These are phyloP conservation scores for Lathyrus tuberosus DNA, from an alignment of 306 rosid species.

Conservation along the genomic window DNA sequence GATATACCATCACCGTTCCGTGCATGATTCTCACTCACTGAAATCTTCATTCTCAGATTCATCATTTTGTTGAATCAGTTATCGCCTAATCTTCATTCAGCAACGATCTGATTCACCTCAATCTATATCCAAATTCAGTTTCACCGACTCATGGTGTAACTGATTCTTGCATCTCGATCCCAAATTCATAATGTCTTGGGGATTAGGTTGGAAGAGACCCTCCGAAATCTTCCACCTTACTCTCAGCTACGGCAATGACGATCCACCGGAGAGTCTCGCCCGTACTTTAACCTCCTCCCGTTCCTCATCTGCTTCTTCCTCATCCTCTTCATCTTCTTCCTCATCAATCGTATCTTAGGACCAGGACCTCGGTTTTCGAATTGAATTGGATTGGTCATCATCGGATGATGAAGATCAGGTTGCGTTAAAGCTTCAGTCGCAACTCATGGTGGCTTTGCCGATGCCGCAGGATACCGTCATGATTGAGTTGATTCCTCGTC, in stretches of 20 bases:
- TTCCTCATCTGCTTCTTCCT: constrained; percentile 50
- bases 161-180: constrained; percentile 31
- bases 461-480: constrained; percentile 90
- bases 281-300: constrained; percentile 54
- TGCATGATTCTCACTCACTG: constrained; percentile 7
- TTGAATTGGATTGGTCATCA: constrained; percentile 91
- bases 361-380: constrained; percentile 80
- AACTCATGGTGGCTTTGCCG: constrained; percentile 94
- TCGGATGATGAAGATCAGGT: constrained; percentile 97
- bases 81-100: neutral
- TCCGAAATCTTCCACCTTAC: constrained; percentile 88
- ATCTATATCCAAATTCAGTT: constrained; percentile 8
- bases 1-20: constrained; percentile 1
- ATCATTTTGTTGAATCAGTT: constrained; percentile 3
- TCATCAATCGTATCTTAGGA: constrained; percentile 55
- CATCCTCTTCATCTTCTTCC: constrained; percentile 39
- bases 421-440: constrained; percentile 91
- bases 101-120: constrained; percentile 30
- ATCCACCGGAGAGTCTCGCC: constrained; percentile 57
- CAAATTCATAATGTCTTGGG: constrained; percentile 77
- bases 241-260: constrained; percentile 82
- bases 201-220: constrained; percentile 91
- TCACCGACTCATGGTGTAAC: constrained; percentile 29
- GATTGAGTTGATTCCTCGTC: constrained; percentile 54
- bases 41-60: constrained; percentile 7